These are phyloP conservation scores for Penicillium silybi DNA, from an alignment of 495 filamentous ascomycete species.

Conservation along the genomic window DNA sequence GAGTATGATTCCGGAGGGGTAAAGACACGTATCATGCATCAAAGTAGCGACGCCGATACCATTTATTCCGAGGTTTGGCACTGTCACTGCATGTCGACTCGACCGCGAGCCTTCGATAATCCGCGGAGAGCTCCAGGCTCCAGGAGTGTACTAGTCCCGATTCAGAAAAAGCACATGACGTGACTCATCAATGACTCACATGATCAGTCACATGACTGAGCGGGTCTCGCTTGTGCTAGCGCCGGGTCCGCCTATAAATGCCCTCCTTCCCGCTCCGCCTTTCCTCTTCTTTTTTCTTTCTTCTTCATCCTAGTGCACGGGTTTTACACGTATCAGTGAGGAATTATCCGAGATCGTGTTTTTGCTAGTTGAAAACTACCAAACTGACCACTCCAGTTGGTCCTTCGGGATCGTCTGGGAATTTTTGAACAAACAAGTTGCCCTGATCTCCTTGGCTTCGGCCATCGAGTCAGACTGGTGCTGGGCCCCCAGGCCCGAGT, in stretches of 20 bases:
- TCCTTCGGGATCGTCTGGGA: slow-evolving; percentile 42
- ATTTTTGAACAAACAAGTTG: slow-evolving; percentile 45
- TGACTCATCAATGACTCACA: slow-evolving; percentile 2
- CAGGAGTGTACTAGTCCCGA: slow-evolving; percentile 6
- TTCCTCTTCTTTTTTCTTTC: slow-evolving; percentile 36
- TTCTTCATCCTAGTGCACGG: slow-evolving; percentile 51
- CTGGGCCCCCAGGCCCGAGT: slow-evolving; percentile 1
- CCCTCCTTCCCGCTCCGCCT: neutral
- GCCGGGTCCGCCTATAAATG: slow-evolving; percentile 21
- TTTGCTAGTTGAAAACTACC: slow-evolving; percentile 61
- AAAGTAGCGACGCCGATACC: neutral
- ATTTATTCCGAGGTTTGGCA: neutral
- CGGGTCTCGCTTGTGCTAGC: slow-evolving; percentile 34
- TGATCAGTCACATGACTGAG: neutral
- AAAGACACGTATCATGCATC: neutral
- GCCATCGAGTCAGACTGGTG: slow-evolving; percentile 17
- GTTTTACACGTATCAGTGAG: slow-evolving; percentile 56
- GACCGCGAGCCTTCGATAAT: neutral
- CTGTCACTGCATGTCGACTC: neutral
- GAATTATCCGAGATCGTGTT: slow-evolving; percentile 56
- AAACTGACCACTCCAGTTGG: slow-evolving; percentile 46
- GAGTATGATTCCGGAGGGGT: neutral
- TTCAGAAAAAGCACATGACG: neutral
- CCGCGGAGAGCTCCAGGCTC: neutral
- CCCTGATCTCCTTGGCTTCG: slow-evolving; percentile 21